A percentile compares a stretch with the other conserved stretches of the same genome.
phyloP scores from a whole-genome alignment of 2,329 filamentous ascomycete genomes.

The Zalaria obscura region DNA sequence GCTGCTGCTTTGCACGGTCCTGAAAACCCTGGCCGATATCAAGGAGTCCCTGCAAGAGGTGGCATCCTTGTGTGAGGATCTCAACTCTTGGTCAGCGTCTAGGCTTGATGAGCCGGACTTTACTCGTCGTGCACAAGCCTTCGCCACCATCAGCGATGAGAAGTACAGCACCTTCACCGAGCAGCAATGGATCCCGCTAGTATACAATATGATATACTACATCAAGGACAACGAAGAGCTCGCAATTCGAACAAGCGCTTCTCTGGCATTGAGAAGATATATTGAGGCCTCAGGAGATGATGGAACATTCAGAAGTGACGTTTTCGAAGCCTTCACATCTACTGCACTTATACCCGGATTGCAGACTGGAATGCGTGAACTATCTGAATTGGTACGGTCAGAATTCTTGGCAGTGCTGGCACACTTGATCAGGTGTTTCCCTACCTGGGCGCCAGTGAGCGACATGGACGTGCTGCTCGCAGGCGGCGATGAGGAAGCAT shows the following conservation, averaged over 20 bases:
- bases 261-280: slow-evolving; percentile 66
- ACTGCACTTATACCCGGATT: slow-evolving; percentile 60
- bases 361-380: slow-evolving; percentile 59
- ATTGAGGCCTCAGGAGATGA: slow-evolving; percentile 45
- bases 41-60: slow-evolving; percentile 47
- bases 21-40: slow-evolving; percentile 54
- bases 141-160: slow-evolving; percentile 53
- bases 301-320: slow-evolving; percentile 24
- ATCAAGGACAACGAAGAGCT: slow-evolving; percentile 79
- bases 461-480: slow-evolving; percentile 62
- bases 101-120: slow-evolving; percentile 81
- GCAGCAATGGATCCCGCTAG: slow-evolving; percentile 71
- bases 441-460: slow-evolving; percentile 53
- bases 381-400: slow-evolving; percentile 69
- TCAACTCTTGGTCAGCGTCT: slow-evolving; percentile 64
- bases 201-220: slow-evolving; percentile 83
- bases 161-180: slow-evolving; percentile 46
- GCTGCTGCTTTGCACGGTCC: slow-evolving; percentile 56
- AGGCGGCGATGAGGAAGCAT: slow-evolving; percentile 60
- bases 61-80: slow-evolving; percentile 55
- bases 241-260: slow-evolving; percentile 70
- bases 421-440: slow-evolving; percentile 57
- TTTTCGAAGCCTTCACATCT: slow-evolving; percentile 46
- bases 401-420: slow-evolving; percentile 74
- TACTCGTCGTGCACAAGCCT: slow-evolving; percentile 64